Evolutionary conservation across 129 eudicot genomes (phyloP), one percentile per base, ranked within the genome.

Genomic region (Tagetes patula): DNA sequence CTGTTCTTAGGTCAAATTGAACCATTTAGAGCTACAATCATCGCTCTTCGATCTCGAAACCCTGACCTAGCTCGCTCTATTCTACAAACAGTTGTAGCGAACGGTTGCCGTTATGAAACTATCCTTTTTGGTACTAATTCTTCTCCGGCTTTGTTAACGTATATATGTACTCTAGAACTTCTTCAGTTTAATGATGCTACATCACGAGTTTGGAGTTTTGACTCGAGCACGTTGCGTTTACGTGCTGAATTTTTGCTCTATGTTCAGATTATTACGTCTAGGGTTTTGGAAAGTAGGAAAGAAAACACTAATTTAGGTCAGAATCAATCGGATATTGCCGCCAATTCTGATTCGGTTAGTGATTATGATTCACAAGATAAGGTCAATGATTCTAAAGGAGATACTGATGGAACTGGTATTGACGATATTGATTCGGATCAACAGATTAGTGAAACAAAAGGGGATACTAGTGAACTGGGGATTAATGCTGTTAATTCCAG

Each of bases 1-100:
- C 77, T 94, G 33, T 90, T 86, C 49, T 34, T 94, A 8, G 90
- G 85, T 14, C 98, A 94, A 83, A 90, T 94, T 84, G 98, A 94
- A 67, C 87, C 96, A 0, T 88, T 94, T 70, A 88, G 98, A 67
- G 98, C 96, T 50, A 90, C 85, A 11, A 77, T 94, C 3, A 80
- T 80, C 41, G 88, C 87, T 43, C 98, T 94, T 79, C 88, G 91
- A 58, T 87, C 87, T 60, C 87, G 89, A 36, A 80, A 87, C 58
- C 93, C 91, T 5, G 83, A 86, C 80, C 76, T 94, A 38, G 93
- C 98, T 33, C 87, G 91, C 34, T 38, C 88, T 5, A 82, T 94
- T 50, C 84, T 94, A 6, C 98, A 94, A 70, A 86, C 96, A 2
- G 69, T 94, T 4, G 89, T 94, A 8, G 76, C 88, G n/a, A 73